A percentile compares a stretch with the other conserved stretches of the same genome.
Evolutionary conservation across 495 filamentous ascomycete genomes (phyloP).

Genomic region (Aspergillus bridgeri): DNA sequence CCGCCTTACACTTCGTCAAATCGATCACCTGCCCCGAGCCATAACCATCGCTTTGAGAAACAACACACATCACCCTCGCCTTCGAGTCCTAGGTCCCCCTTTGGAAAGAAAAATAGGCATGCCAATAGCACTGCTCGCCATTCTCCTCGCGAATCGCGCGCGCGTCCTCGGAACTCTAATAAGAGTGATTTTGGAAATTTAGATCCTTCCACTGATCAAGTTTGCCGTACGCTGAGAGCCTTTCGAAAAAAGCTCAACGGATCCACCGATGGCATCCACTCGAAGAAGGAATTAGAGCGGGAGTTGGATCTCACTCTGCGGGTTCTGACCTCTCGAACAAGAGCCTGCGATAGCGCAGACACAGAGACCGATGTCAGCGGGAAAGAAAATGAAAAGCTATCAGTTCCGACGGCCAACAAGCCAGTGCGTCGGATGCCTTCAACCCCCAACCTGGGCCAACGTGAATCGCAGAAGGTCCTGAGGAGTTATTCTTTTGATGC

Average conservation of each 20-base stretch:
- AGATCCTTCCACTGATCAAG: slow-evolving; percentile 72
- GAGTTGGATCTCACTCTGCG: slow-evolving; percentile 74
- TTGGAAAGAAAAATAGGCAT: slow-evolving; percentile 19
- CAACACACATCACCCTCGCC: slow-evolving; percentile 46
- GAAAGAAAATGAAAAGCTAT: slow-evolving; percentile 37
- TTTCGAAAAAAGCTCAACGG: slow-evolving; percentile 79
- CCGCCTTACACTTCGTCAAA: slow-evolving; percentile 36
- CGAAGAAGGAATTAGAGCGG: slow-evolving; percentile 69
- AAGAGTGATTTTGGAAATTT: slow-evolving; percentile 60
- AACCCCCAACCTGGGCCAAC: slow-evolving; percentile 32
- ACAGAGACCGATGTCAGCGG: slow-evolving; percentile 46
- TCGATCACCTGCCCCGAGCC: slow-evolving; percentile 30
- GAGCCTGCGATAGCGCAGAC: slow-evolving; percentile 31
- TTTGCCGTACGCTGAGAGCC: slow-evolving; percentile 71
- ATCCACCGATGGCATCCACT: slow-evolving; percentile 58
- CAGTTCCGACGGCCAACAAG: slow-evolving; percentile 20
- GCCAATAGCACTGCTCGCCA: slow-evolving; percentile 33
- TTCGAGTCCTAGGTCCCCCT: slow-evolving; percentile 33
- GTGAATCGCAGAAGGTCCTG: slow-evolving; percentile 21
- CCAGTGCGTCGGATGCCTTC: slow-evolving; percentile 35
- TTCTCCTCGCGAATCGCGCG: slow-evolving; percentile 57
- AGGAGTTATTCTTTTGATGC: slow-evolving; percentile 33
- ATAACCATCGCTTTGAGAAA: slow-evolving; percentile 24
- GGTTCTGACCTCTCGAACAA: slow-evolving; percentile 55
- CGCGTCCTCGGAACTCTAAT: slow-evolving; percentile 51